Evolutionary conservation across 805 yeast genomes (phyloP), one percentile per base, ranked within the genome.

Genomic region (Metschnikowia koreensis): DNA sequence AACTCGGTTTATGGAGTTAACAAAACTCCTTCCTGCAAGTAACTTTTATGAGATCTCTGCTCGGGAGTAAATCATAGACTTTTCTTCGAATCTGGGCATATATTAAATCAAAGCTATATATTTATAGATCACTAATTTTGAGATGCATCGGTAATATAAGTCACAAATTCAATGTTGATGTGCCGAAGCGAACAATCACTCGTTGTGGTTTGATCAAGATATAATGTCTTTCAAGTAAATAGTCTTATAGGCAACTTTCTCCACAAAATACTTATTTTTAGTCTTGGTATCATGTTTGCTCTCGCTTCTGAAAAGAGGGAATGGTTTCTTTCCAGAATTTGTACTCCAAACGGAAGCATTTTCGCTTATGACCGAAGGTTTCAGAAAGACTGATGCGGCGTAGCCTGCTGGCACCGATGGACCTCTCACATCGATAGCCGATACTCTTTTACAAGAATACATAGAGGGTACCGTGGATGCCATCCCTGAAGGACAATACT

Each of bases 1-100:
- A 46, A 55, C 34, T 50, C 60, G 3, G 56, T 66, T 22, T 73
- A 65, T 46, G 76, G 75, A 4, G 67, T 67, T 15, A 59, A 73
- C 22, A 61, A 60, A 44, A 64, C 58, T 11, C 46, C 54, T 15
- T 47, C 55, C 13, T 55, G 58, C 46, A 47, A 49, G 15, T 55
- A 41, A 31, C 4, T 15, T 31, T 9, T 16, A 37, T 17, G 28
- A 31, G 34, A 17, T 11, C 22, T 15, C 13, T 10, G 34, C 10
- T 31, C 10, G 34, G 10, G 10, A 31, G 3, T 31, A 31, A 9
- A 31, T 31, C 3, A 31, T 31, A 31, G 34, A 31, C 34, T 31
- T 31, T 31, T 31, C 13, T 31, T 31, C 34, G 7, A 8, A 16
- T 17, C 28, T 17, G 10, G 16, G 6, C n/a, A 13, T 43, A 22